Evolutionary conservation across 371 early-diverging fungal genomes (phyloP), one percentile per base, ranked within the genome.

Genomic region (Syncephalastrum racemosum): DNA sequence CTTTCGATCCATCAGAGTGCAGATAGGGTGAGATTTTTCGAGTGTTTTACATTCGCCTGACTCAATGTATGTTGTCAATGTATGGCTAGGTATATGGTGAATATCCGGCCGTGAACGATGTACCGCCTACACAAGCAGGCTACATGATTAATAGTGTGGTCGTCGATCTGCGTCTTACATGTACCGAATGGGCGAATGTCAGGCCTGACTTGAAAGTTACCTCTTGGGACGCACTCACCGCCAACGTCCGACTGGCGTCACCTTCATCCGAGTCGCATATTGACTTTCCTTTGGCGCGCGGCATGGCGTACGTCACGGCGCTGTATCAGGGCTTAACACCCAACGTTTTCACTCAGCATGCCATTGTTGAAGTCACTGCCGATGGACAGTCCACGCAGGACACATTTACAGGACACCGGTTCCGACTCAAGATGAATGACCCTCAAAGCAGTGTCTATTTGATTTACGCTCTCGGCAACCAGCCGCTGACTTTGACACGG

Each of bases 261-360:
- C 44, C 57, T 50, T 20, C n/a, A 13, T 12, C 20, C 19, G 31
- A 51, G 12, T 45, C 47, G 13, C 44, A 46, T 23, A 66, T 79
- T 20, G 58, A 63, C 2, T 76, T 84, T 27, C 84, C 84, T 4
- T 50, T 82, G 8, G 66, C 73, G 0, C 66, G 82, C 27, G 84
- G 84, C 15, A 77, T 80, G 74, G 63, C 80, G 0, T 82, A 73
- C 55, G 67, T 84, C 44, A 77, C 84, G 4, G 74, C 63, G 2
- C 36, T 63, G 7, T 84, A 82, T 47, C 19, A 63, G 5, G 41
- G 61, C 31, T 50, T 84, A 52, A 81, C 84, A 1, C 84, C 84
- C 7, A 71, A 72, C 16, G 68, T 84, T 40, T 80, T 60, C 59
- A 71, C 71, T 7, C 76, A 79, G 40, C 73, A 75, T 59, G 74